Evolutionary conservation across 257 asterid species (phyloP).

Genomic region (Galeopsis tetrahit): DNA sequence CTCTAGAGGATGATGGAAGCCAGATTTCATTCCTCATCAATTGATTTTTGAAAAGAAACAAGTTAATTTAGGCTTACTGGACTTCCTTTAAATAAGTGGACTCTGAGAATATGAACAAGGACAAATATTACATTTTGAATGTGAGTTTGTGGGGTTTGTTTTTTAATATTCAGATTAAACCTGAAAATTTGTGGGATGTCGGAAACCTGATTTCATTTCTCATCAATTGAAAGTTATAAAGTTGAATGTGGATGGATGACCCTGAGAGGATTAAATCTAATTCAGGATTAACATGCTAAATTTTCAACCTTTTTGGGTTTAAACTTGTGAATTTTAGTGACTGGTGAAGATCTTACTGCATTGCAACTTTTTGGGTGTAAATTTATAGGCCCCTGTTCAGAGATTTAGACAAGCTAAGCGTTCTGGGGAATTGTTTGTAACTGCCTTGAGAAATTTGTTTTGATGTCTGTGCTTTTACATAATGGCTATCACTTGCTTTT

Average conservation of each 20-base stretch:
- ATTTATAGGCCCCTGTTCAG: background rate
- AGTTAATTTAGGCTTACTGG: conserved; percentile 18
- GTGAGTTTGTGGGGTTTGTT: background rate
- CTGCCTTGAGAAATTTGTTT: background rate
- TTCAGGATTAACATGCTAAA: background rate
- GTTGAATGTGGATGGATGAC: background rate
- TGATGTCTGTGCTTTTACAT: background rate
- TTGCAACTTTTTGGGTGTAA: background rate
- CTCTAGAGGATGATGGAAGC: background rate
- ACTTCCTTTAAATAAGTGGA: conserved; percentile 4
- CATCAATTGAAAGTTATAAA: background rate
- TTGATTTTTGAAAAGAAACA: conserved; percentile 8
- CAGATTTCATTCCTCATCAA: background rate
- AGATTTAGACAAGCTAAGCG: background rate
- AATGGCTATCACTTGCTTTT: conserved; percentile 9
- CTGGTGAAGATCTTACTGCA: background rate
- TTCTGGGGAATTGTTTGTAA: conserved; percentile 2
- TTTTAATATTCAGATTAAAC: conserved; percentile 14
- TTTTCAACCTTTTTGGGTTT: background rate
- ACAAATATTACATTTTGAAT: background rate
- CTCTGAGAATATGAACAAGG: conserved; percentile 11
- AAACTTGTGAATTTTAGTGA: background rate
- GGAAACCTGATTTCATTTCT: background rate
- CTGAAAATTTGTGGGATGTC: background rate
- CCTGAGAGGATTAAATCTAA: conserved; percentile 23